phyloP scores from a whole-genome alignment of 306 rosid species.

The Potentilla sterilis region DNA sequence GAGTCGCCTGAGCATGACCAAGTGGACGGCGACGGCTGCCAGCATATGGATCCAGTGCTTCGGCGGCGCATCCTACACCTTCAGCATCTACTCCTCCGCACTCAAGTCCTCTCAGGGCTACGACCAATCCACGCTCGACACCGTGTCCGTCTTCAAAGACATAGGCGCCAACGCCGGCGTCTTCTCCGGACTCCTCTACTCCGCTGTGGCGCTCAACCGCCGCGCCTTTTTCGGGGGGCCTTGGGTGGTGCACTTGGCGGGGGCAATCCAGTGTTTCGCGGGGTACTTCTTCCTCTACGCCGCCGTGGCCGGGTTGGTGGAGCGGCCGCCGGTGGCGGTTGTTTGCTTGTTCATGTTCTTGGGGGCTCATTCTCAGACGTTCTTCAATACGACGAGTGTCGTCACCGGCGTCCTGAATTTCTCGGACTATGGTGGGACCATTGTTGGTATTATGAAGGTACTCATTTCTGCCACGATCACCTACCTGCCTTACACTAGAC shows the following conservation, averaged over 20 bases:
- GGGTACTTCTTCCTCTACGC: conserved; percentile 81
- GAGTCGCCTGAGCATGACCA: conserved; percentile 34
- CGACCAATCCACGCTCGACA: conserved; percentile 85
- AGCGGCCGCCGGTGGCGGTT: conserved; percentile 55
- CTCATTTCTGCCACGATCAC: neutral
- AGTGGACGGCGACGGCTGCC: conserved; percentile 62
- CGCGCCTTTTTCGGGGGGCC: conserved; percentile 44
- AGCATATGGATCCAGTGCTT: conserved; percentile 81
- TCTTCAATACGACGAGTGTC: conserved; percentile 68
- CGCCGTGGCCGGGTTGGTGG: conserved; percentile 55
- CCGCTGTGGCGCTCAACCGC: conserved; percentile 45
- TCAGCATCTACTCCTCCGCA: conserved; percentile 69
- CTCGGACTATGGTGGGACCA: conserved; percentile 65
- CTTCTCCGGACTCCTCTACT: conserved; percentile 72
- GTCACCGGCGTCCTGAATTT: conserved; percentile 72
- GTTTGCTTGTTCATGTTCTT: conserved; percentile 70
- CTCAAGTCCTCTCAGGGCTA: conserved; percentile 74
- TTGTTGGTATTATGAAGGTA: conserved; percentile 89
- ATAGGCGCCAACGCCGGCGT: conserved; percentile 83
- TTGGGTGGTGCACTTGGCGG: conserved; percentile 60
- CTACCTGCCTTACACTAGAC: neutral
- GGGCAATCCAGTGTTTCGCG: conserved; percentile 54
- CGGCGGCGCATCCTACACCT: conserved; percentile 86
- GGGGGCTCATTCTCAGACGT: conserved; percentile 72
- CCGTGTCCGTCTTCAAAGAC: conserved; percentile 93